Conservation (phyloP, 306 rosid genomes). For the Pterocarpus santalinus region DNA sequence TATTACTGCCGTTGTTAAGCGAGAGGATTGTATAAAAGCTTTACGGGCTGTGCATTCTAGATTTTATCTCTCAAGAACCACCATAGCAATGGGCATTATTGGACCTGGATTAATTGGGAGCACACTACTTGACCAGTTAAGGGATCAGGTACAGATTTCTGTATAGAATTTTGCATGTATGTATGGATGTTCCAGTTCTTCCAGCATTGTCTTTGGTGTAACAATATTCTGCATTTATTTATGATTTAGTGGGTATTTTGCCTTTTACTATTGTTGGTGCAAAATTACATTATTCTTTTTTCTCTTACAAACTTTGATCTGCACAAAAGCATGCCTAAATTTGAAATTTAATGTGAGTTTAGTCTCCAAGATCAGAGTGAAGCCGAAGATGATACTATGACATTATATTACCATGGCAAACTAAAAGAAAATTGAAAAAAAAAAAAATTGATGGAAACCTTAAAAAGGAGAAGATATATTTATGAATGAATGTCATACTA, state of each 20-base stretch:
- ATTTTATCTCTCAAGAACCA: constrained; percentile 93
- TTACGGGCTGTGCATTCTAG: constrained; percentile 96
- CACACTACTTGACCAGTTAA: constrained; percentile 92
- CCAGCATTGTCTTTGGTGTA: too few relatives aligned
- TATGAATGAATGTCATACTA: neutral
- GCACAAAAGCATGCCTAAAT: neutral
- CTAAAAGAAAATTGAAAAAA: neutral
- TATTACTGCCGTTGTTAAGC: constrained; percentile 86
- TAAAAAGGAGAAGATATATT: neutral
- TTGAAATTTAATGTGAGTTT: neutral
- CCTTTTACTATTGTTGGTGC: too few relatives aligned
- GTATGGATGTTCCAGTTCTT: neutral
- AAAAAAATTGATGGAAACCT: neutral
- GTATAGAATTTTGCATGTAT: constrained; percentile 2
- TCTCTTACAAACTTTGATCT: neutral
- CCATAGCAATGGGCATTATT: constrained; percentile 93
- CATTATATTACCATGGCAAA: neutral
- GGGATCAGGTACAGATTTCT: constrained; percentile 84
- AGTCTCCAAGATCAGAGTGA: neutral
- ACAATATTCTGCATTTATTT: too few relatives aligned
- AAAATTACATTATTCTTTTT: neutral
- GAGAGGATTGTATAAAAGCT: constrained; percentile 96
- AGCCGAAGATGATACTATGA: too few relatives aligned
- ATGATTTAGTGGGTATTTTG: neutral
- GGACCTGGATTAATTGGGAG: constrained; percentile 98